phyloP scores from a whole-genome alignment of 139 green algal species.

The Spirogloea muscicola region DNA sequence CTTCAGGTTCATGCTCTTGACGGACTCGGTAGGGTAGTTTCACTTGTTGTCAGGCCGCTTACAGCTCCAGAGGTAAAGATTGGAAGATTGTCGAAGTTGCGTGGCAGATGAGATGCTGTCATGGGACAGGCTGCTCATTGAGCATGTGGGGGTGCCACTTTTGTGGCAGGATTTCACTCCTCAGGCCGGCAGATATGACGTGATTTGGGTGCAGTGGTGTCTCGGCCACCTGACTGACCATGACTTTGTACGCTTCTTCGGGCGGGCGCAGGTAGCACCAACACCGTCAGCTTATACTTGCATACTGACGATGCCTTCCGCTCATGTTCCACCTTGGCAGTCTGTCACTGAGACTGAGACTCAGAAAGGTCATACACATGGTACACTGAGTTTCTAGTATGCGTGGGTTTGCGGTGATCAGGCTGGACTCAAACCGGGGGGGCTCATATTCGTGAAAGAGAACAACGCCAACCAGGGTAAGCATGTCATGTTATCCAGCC shows the following conservation, averaged over 20 bases:
- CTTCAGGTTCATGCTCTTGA: constrained; percentile 18
- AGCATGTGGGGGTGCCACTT: no score
- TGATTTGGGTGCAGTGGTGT: constrained; percentile 80
- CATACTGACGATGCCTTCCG: no score
- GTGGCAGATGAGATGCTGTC: no score
- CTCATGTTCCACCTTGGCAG: no score
- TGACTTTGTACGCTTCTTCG: constrained; percentile 76
- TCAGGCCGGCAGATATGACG: constrained; percentile 63
- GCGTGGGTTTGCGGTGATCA: constrained; percentile 4
- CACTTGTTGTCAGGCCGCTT: neutral
- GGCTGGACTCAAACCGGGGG: constrained; percentile 58
- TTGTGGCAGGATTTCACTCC: constrained; percentile 53
- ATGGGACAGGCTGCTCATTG: no score
- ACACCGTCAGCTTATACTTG: no score
- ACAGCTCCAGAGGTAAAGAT: neutral
- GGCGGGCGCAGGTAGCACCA: no score
- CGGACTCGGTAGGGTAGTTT: neutral
- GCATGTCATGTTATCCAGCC: neutral
- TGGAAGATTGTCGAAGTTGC: no score
- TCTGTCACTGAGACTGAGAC: no score
- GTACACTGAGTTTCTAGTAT: no score
- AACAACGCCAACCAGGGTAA: constrained; percentile 72
- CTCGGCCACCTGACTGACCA: constrained; percentile 91
- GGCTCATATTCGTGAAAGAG: constrained; percentile 90
- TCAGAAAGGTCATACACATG: no score